Conservation (phyloP, 2,329 filamentous ascomycete genomes). For the Teratosphaeria destructans region DNA sequence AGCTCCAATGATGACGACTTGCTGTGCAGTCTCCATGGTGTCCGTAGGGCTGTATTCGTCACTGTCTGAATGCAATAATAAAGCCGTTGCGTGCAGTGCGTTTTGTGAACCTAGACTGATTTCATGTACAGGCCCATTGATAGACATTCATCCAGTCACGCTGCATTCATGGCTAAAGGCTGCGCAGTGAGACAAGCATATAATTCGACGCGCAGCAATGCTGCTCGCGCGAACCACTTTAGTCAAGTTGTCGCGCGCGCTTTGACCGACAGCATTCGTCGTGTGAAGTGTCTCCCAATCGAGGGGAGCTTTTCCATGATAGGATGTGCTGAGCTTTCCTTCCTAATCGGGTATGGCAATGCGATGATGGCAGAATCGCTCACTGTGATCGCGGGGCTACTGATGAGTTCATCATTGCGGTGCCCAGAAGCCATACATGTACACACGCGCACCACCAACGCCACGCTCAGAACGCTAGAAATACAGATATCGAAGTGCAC, state of each 20-base stretch:
- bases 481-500: neutral
- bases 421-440: neutral
- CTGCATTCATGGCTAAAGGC: neutral
- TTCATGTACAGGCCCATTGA: neutral
- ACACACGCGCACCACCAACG: neutral
- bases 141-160: neutral
- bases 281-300: neutral
- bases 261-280: neutral
- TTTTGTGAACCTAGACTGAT: neutral
- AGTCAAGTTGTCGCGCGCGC: neutral
- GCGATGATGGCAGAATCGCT: neutral
- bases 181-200: neutral
- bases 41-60: neutral
- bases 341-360: neutral
- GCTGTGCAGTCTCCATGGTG: neutral
- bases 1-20: slow-evolving; percentile 51
- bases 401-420: neutral
- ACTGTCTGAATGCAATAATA: neutral
- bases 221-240: neutral
- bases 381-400: neutral
- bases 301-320: neutral
- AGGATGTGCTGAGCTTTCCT: neutral
- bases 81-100: neutral
- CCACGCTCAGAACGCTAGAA: neutral
- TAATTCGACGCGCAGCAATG: neutral